Evolutionary conservation across 306 rosid species (phyloP), one percentile per base, ranked within the genome.

Genomic region (Lathyrus aphaca): DNA sequence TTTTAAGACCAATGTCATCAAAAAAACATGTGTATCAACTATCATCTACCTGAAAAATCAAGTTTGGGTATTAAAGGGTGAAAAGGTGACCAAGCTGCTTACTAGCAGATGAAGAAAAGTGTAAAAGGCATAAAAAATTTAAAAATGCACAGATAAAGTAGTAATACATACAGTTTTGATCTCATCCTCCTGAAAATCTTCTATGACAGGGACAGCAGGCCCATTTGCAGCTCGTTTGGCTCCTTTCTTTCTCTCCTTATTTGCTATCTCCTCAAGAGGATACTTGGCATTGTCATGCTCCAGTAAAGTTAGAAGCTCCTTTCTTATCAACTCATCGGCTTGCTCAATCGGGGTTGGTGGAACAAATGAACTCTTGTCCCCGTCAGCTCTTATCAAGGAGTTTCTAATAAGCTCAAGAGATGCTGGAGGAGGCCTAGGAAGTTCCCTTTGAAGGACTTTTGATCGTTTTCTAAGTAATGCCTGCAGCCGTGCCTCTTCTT

Each of bases 271-370:
- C 60, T 90, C 86, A 5, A 92, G 78, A 3, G 92, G 95, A 71
- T 92, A 92, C 80, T 89, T 92, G 14, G 88, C 92, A 80, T 86
- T 92, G 74, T 92, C 98, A 66, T 89, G 98, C 76, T 92, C 98
- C 70, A 89, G 79, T 78, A 92, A 69, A 27, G 80, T 61, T 59
- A 89, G 80, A 66, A 89, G 92, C 76, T 92, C 98, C 79, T 80
- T 86, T 44, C 86, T 78, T 69, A 92, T 75, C 88, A 86, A 79
- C 81, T 87, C 96, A 80, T 89, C 96, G 58, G 98, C 96, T 79
- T 80, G 95, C 82, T 92, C 98, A n/a, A 89, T 77, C 19, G 83
- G 72, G 29, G 96, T 92, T 68, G 95, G 98, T 55, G 96, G 98
- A 69, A 92, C 96, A 78, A 92, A 88, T 64, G 96, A 89, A 82